Conservation (phyloP, 495 filamentous ascomycete genomes). For the Neurospora hispaniola region DNA sequence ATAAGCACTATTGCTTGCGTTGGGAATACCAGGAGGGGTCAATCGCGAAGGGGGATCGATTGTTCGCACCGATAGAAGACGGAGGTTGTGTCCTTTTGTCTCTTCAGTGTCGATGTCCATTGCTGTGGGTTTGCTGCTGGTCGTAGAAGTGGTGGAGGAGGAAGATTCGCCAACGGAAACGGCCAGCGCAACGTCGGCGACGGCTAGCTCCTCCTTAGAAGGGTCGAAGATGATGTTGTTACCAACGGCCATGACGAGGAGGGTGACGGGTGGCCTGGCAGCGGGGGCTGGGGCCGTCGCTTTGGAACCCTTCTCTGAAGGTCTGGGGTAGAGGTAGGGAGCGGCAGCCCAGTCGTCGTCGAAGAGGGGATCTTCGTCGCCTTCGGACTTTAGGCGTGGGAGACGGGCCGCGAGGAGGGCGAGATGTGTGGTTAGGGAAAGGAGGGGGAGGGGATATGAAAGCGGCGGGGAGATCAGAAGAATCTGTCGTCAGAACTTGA, state of each 20-base stretch:
- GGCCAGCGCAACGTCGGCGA: slow-evolving; percentile 79
- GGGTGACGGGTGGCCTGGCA: slow-evolving; percentile 65
- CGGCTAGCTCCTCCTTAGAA: slow-evolving; percentile 76
- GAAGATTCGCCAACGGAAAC: slow-evolving; percentile 49
- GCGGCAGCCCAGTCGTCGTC: slow-evolving; percentile 94
- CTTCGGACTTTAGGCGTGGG: slow-evolving; percentile 69
- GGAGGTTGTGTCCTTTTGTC: slow-evolving; percentile 16
- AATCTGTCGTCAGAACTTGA: slow-evolving; percentile 44
- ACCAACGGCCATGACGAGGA: slow-evolving; percentile 79
- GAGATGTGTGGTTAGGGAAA: slow-evolving; percentile 88
- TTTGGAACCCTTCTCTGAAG: not conserved
- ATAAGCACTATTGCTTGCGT: slow-evolving; percentile 57
- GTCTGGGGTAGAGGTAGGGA: slow-evolving; percentile 59
- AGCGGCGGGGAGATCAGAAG: slow-evolving; percentile 84
- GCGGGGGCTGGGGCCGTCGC: slow-evolving; percentile 5
- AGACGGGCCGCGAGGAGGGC: slow-evolving; percentile 84
- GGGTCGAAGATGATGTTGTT: slow-evolving; percentile 93
- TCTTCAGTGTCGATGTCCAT: slow-evolving; percentile 1
- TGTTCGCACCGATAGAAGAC: slow-evolving; percentile 55
- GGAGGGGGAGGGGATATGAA: slow-evolving; percentile 83
- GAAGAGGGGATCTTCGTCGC: slow-evolving; percentile 93
- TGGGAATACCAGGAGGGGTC: slow-evolving; percentile 55
- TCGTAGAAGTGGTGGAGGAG: slow-evolving; percentile 12
- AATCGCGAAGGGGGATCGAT: slow-evolving; percentile 49
- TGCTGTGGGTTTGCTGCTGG: slow-evolving; percentile 14